Evolutionary conservation across 768 basidiomycete genomes (phyloP), one percentile per base, ranked within the genome.

Genomic region (Leucogyrophana mollusca): DNA sequence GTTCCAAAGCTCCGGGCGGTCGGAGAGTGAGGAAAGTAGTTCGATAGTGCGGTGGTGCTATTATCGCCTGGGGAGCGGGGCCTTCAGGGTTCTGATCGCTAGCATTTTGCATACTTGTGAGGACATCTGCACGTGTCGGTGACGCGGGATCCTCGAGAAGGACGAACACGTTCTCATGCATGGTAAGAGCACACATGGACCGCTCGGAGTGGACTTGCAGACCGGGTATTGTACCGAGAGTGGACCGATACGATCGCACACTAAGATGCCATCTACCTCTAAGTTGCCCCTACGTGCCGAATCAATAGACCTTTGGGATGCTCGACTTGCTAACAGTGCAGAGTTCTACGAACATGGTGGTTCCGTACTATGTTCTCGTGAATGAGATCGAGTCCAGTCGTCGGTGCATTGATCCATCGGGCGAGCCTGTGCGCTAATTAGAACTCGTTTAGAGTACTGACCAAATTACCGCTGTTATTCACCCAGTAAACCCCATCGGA

Each of bases 321-420:
- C 14, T 35, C 27, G 21, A 37, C 33, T 50, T 38, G 56, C 51
- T 50, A 41, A 18, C 36, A 52, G 34, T 32, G 43, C 45, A 43
- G 47, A 49, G 24, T 42, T 20, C 44, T 34, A 65, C 75, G 52
- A 54, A 68, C 87, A 61, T 85, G 81, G 61, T 90, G 87, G 53
- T 90, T 90, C 30, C 73, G 69, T 2, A 71, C 49, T 36, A 91
- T 82, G 53, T 90, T 90, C 35, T 86, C 78, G 50, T 73, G 67
- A 27, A 90, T 82, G 40, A 85, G 73, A 41, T 83, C 77, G 17
- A 90, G 64, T 22, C 87, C 86, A 44, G 78, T 76, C 9, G 82
- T 73, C 3, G 89, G 88, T n/a, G 88, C 85, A 65, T 90, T 89
- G 22, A 83, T 77, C 89, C 87, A 90, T 53, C 89, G 78, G 34